Evolutionary conservation across 1,139 yeast species (phyloP).

Genomic region (Geotrichum restrictum): DNA sequence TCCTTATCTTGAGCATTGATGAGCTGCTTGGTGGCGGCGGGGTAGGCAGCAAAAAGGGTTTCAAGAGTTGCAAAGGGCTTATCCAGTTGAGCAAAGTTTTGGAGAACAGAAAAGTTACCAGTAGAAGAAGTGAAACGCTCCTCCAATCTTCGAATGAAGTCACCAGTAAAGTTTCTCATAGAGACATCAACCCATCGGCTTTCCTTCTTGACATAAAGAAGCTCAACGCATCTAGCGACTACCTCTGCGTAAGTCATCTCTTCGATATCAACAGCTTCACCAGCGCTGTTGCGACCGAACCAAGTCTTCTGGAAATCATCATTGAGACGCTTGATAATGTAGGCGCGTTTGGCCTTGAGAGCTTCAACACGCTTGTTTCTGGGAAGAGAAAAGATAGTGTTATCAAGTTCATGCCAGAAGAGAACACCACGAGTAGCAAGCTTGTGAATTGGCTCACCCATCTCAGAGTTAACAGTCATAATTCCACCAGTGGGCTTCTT

Average conservation of each 20-base stretch:
- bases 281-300: slow-evolving; percentile 77
- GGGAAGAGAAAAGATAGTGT: slow-evolving; percentile 85
- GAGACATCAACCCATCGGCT: slow-evolving; percentile 84
- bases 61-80: slow-evolving; percentile 60
- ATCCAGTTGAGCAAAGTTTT: slow-evolving; percentile 64
- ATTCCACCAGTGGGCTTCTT: slow-evolving; percentile 96
- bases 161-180: slow-evolving; percentile 82
- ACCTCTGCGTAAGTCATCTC: slow-evolving; percentile 96
- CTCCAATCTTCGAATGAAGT: slow-evolving; percentile 86
- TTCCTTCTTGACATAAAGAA: slow-evolving; percentile 78
- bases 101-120: slow-evolving; percentile 59
- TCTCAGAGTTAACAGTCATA: slow-evolving; percentile 91
- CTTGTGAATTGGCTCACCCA: slow-evolving; percentile 99
- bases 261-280: slow-evolving; percentile 80
- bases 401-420: slow-evolving; percentile 92
- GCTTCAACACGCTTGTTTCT: slow-evolving; percentile 84
- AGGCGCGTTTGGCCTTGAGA: slow-evolving; percentile 74
- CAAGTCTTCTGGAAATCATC: slow-evolving; percentile 97
- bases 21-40: slow-evolving; percentile 72
- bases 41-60: slow-evolving; percentile 61
- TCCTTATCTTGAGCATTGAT: slow-evolving; percentile 95
- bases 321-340: slow-evolving; percentile 78
- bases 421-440: slow-evolving; percentile 96
- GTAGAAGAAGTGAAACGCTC: slow-evolving; percentile 75
- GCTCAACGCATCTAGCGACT: slow-evolving; percentile 79